These are phyloP conservation scores for Coprinellus micaceus DNA, from an alignment of 768 basidiomycete genomes.

Conservation along the genomic window DNA sequence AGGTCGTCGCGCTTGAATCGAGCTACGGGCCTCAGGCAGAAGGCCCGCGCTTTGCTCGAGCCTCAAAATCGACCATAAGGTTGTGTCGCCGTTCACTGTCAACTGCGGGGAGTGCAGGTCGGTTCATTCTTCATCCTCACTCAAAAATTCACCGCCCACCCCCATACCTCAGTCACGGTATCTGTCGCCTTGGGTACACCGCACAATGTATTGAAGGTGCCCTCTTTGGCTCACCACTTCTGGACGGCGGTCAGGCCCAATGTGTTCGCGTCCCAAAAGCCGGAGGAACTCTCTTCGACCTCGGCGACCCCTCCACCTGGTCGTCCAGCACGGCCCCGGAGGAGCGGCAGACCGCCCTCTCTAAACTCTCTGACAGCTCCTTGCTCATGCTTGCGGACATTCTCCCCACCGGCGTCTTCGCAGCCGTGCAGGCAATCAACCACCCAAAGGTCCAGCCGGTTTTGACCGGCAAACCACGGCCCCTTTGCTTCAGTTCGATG, in stretches of 20 bases:
- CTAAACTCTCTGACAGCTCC: conserved; percentile 55
- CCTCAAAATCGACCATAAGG: conserved; percentile 68
- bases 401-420: conserved; percentile 77
- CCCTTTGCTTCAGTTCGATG: conserved; percentile 28
- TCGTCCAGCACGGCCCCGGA: conserved; percentile 34
- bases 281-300: conserved; percentile 71
- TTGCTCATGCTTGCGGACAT: conserved; percentile 74
- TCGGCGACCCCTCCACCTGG: conserved; percentile 48
- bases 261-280: conserved; percentile 77
- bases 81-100: conserved; percentile 75
- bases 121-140: no score
- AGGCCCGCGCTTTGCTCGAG: conserved; percentile 60
- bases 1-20: conserved; percentile 62
- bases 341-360: conserved; percentile 35
- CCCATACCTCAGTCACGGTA: conserved; percentile 40
- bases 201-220: conserved; percentile 58
- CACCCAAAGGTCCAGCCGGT: conserved; percentile 69
- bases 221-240: conserved; percentile 62
- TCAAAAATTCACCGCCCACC: neutral
- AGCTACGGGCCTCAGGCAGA: conserved; percentile 41
- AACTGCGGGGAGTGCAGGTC: conserved; percentile 88
- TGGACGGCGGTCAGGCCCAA: conserved; percentile 77
- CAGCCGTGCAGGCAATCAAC: conserved; percentile 64
- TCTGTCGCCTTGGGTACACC: conserved; percentile 71
- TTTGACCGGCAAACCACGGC: conserved; percentile 33